Evolutionary conservation across 495 filamentous ascomycete genomes (phyloP).

Genomic region (Apiosordaria backusii): DNA sequence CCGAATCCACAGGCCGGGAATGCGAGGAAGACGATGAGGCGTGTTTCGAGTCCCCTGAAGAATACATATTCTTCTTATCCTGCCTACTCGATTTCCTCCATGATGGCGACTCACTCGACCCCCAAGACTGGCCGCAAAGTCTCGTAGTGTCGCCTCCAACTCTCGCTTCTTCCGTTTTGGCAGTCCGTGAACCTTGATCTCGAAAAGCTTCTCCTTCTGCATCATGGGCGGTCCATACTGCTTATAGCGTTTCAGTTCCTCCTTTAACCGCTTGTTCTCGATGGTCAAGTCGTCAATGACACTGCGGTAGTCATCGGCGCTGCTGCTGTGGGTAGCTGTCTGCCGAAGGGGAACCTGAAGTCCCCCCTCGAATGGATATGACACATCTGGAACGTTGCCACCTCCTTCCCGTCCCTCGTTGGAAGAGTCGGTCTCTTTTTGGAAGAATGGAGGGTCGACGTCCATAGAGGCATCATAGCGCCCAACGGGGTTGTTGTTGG

Average conservation of each 20-base stretch:
- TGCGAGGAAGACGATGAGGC: conserved; percentile 51
- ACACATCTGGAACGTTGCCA: neutral
- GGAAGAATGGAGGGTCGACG: conserved; percentile 55
- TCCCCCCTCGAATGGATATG: neutral
- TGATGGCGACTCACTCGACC: conserved; percentile 37
- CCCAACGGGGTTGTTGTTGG: conserved; percentile 39
- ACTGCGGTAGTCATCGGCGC: conserved; percentile 57
- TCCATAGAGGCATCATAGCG: conserved; percentile 39
- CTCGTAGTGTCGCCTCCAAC: conserved; percentile 64
- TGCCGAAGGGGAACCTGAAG: conserved; percentile 24
- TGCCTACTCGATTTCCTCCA: conserved; percentile 32
- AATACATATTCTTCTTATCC: conserved; percentile 29
- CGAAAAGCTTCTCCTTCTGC: conserved; percentile 65
- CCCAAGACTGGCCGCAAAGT: conserved; percentile 57
- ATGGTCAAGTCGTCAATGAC: conserved; percentile 72
- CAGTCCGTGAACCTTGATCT: conserved; percentile 69
- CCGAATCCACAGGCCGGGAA: conserved; percentile 62
- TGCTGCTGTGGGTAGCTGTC: conserved; percentile 44
- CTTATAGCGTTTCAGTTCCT: conserved; percentile 64
- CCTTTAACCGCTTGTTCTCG: conserved; percentile 67
- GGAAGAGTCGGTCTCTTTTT: conserved; percentile 44
- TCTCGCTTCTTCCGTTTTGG: conserved; percentile 64
- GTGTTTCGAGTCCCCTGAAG: conserved; percentile 40
- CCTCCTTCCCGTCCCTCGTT: conserved; percentile 30
- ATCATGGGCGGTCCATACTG: conserved; percentile 57